Evolutionary conservation across 257 asterid species (phyloP), one percentile per base, ranked within the genome.

Genomic region (Primulina tabacum): DNA sequence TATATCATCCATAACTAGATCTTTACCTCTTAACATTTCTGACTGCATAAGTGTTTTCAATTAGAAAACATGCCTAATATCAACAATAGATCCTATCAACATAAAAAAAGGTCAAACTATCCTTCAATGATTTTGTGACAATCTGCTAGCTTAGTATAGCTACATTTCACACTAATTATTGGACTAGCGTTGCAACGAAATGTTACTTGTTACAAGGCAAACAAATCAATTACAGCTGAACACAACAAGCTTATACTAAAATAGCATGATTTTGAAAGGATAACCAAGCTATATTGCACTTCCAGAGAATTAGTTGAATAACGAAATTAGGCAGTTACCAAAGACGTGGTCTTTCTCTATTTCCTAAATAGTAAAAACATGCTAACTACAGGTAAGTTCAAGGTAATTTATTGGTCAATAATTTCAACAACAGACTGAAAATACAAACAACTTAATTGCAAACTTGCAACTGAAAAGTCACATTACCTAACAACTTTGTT

Each of bases 321-420:
- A 57, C 52, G 47, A 28, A n/a, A 10, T n/a, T 58, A 38, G 5
- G 59, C 21, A 21, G 32, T 47, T 16, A 20, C 69, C 50, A 55
- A 68, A 52, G 16, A 35, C 56, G 26, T 37, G 26, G 43, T 38
- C 28, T 16, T 2, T 29, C 55, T 30, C n/a, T 6, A 56, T 67
- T 30, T 65, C 59, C 47, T 37, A 10, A 65, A 17, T 38, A 64
- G 65, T 14, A 69, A 57, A 55, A 50, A 64, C 26, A 68, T 57
- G 63, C 40, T 58, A 59, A 62, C 58, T 16, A 50, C 66, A 73
- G 64, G 69, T 68, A 63, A 59, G 56, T 53, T 38, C 20, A 16
- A 47, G n/a, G 16, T 29, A 68, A 40, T 52, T 14, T 61, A 47
- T 32, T 2, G 0, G 50, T 74, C 35, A 68, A 20, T 62, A 38